phyloP scores from a whole-genome alignment of 768 basidiomycete genomes.

The Agaricus subrufescens region DNA sequence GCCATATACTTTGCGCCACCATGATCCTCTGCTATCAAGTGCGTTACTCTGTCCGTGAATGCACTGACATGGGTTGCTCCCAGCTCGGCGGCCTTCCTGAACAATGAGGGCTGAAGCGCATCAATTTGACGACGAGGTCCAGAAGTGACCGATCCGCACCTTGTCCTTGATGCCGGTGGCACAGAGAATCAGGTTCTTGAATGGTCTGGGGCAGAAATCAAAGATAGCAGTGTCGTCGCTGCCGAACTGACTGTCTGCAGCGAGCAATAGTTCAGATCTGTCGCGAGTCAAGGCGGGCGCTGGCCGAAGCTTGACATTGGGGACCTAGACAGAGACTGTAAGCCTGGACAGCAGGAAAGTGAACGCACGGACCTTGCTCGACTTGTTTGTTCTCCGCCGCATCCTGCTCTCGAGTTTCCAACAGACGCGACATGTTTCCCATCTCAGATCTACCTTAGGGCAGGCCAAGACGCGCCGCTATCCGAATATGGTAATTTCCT shows the following conservation, averaged over 20 bases:
- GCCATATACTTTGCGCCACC: slow-evolving; percentile 85
- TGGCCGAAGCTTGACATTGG: slow-evolving; percentile 78
- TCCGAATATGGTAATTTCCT: neutral
- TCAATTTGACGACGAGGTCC: neutral
- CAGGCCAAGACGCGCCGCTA: neutral
- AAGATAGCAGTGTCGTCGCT: slow-evolving; percentile 40
- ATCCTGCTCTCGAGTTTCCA: slow-evolving; percentile 17
- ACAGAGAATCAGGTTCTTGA: slow-evolving; percentile 61
- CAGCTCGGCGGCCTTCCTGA: slow-evolving; percentile 74
- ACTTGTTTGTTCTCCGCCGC: slow-evolving; percentile 60
- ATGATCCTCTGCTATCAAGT: slow-evolving; percentile 77
- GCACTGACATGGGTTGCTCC: slow-evolving; percentile 67
- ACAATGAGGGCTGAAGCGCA: slow-evolving; percentile 52
- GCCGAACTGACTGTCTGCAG: slow-evolving; percentile 44
- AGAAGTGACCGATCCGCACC: slow-evolving; percentile 33
- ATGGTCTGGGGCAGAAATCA: slow-evolving; percentile 60
- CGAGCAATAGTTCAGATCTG: slow-evolving; percentile 33
- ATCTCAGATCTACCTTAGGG: slow-evolving; percentile 4
- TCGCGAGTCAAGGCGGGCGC: slow-evolving; percentile 34
- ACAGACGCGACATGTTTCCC: neutral
- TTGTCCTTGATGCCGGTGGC: slow-evolving; percentile 80
- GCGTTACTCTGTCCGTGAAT: slow-evolving; percentile 84
- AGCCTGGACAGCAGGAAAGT: neutral
- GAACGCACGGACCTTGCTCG: slow-evolving; percentile 44
- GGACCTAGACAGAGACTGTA: slow-evolving; percentile 44